Percentiles rank a stretch among this genome's conserved stretches.
Evolutionary conservation across 495 filamentous ascomycete species (phyloP).

Genomic region (Aspergillus kassunensis): DNA sequence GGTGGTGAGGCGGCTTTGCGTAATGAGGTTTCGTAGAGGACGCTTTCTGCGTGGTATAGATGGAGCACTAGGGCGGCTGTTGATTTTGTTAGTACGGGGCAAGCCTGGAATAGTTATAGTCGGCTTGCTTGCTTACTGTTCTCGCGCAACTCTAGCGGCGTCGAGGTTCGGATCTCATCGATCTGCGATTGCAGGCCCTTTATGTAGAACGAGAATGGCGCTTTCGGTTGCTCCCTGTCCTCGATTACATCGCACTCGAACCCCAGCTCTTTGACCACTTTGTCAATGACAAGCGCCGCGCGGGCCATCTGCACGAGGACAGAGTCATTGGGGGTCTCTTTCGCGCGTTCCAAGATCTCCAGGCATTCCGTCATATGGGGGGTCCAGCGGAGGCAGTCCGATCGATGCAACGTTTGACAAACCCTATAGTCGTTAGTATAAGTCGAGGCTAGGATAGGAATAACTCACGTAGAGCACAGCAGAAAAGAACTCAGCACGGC

Average conservation of each 20-base stretch:
- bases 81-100: background rate
- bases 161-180: background rate
- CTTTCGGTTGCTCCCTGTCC: background rate
- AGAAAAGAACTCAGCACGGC: constrained; percentile 9
- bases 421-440: background rate
- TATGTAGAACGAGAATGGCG: background rate
- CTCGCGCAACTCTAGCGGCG: background rate
- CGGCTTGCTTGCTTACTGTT: constrained; percentile 3
- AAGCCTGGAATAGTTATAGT: background rate
- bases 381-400: constrained; percentile 12
- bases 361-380: constrained; percentile 13
- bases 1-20: background rate
- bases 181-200: constrained; percentile 5
- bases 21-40: constrained; percentile 7
- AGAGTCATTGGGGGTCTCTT: background rate
- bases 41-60: constrained; percentile 3
- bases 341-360: background rate
- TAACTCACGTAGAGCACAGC: constrained; percentile 6
- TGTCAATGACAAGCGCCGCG: constrained; percentile 3
- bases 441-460: background rate
- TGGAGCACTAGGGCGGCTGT: constrained; percentile 2
- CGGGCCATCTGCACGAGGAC: constrained; percentile 4
- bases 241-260: background rate
- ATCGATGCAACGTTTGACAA: constrained; percentile 1
- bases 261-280: background rate